Conservation (phyloP, 78 protist genomes). For the Dictyostelium capitatum region DNA sequence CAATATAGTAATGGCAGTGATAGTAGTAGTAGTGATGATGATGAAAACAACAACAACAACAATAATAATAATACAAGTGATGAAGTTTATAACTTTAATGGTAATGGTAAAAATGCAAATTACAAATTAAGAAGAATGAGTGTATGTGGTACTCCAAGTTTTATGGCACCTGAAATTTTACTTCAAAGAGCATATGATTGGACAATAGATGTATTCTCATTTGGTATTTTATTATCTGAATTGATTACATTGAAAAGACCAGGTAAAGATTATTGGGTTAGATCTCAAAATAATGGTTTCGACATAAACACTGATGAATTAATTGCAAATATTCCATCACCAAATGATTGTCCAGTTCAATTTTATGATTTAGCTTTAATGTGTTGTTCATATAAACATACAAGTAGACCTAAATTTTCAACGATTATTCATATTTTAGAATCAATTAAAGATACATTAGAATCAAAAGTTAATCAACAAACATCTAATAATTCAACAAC, state of each 20-base stretch:
- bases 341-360: conserved; percentile 27
- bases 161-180: conserved; percentile 78
- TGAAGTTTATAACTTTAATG: conserved; percentile 27
- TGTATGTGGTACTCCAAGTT: conserved; percentile 77
- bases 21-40: conserved; percentile 45
- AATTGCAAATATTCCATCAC: background rate
- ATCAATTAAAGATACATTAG: background rate
- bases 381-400: conserved; percentile 37
- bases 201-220: conserved; percentile 71
- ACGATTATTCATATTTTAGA: conserved; percentile 42
- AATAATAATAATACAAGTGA: background rate
- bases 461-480: background rate
- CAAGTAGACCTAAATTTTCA: conserved; percentile 50
- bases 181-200: conserved; percentile 66
- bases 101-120: conserved; percentile 62
- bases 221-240: conserved; percentile 70
- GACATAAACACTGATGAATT: conserved; percentile 62
- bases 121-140: conserved; percentile 59
- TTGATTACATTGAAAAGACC: conserved; percentile 66
- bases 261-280: conserved; percentile 82
- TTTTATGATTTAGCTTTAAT: conserved; percentile 57
- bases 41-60: background rate
- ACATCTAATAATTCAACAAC: background rate
- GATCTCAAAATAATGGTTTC: conserved; percentile 68
- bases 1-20: conserved; percentile 52